Evolutionary conservation across 228 moss, liverwort and hornwort species (phyloP).

Genomic region (Sphagnum magellanicum): DNA sequence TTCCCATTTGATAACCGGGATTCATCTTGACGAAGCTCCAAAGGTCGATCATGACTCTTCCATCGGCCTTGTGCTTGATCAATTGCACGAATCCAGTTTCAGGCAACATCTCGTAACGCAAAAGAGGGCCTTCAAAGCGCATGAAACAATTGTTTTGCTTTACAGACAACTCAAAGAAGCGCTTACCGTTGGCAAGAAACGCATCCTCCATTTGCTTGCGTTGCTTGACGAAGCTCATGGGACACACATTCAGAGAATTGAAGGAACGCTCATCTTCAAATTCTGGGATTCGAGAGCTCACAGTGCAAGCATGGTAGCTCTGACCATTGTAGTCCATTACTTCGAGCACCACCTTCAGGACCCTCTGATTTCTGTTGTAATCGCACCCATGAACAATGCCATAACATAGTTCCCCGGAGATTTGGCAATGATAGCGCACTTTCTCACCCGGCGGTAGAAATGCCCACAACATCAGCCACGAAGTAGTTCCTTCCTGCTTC

Average conservation of each 20-base stretch:
- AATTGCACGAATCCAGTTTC: too few species aligned
- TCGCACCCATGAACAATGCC: constrained; percentile 15
- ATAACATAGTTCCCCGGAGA: constrained; percentile 28
- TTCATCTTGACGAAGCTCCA: constrained; percentile 62
- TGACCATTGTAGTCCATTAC: constrained; percentile 36
- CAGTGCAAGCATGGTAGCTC: constrained; percentile 20
- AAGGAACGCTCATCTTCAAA: constrained; percentile 41
- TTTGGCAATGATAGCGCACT: constrained; percentile 44
- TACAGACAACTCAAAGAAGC: constrained; percentile 25
- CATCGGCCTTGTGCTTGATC: constrained; percentile 45
- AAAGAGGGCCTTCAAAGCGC: constrained; percentile 42
- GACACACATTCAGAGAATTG: constrained; percentile 29
- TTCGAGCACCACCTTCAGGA: constrained; percentile 8
- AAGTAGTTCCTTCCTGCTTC: constrained; percentile 22
- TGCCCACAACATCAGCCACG: constrained; percentile 51
- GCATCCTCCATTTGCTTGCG: constrained; percentile 22
- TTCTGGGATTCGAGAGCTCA: not conserved
- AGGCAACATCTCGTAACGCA: constrained; percentile 1
- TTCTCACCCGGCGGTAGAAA: constrained; percentile 32
- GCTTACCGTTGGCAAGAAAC: constrained; percentile 41
- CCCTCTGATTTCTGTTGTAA: not conserved
- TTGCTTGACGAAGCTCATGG: constrained; percentile 21
- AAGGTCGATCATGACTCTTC: constrained; percentile 67
- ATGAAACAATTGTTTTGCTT: constrained; percentile 25
- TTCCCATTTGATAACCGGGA: constrained; percentile 34